These are phyloP conservation scores for Diphasiastrum complanatum DNA, from an alignment of 83 land plant species.

Conservation along the genomic window DNA sequence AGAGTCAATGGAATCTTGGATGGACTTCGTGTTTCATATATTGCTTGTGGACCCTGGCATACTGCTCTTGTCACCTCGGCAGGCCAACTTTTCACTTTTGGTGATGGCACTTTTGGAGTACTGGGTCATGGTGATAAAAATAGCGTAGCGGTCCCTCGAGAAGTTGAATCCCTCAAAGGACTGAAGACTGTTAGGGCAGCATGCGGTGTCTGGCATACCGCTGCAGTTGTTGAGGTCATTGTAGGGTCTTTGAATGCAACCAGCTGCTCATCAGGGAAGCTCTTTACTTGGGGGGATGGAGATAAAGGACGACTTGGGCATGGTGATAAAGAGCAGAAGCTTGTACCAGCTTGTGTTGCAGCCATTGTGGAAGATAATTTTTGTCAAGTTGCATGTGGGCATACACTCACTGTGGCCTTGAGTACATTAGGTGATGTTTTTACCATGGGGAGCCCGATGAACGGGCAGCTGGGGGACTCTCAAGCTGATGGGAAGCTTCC, in stretches of 20 bases:
- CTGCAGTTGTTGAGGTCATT: slow-evolving; percentile 77
- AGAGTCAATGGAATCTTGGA: slow-evolving; percentile 67
- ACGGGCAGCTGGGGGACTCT: slow-evolving; percentile 66
- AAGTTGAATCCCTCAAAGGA: slow-evolving; percentile 77
- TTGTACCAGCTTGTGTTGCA: slow-evolving; percentile 69
- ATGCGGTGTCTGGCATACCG: slow-evolving; percentile 98
- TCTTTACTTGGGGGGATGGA: slow-evolving; percentile 98
- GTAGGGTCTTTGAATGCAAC: slow-evolving; percentile 39
- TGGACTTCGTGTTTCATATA: slow-evolving; percentile 64
- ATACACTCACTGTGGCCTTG: slow-evolving; percentile 64
- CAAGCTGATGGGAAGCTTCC: slow-evolving; percentile 53
- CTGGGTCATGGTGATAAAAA: slow-evolving; percentile 81
- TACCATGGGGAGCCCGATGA: slow-evolving; percentile 60
- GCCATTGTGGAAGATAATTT: slow-evolving; percentile 53
- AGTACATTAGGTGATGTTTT: slow-evolving; percentile 61
- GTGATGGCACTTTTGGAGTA: slow-evolving; percentile 96
- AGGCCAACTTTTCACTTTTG: slow-evolving; percentile 94
- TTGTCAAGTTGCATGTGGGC: slow-evolving; percentile 84
- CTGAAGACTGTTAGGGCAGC: slow-evolving; percentile 62
- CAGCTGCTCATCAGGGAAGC: slow-evolving; percentile 53
- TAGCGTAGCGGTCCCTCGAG: slow-evolving; percentile 54
- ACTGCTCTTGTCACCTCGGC: slow-evolving; percentile 71
- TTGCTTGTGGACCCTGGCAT: slow-evolving; percentile 98
- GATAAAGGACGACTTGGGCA: slow-evolving; percentile 83
- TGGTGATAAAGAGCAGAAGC: slow-evolving; percentile 72